Evolutionary conservation across 179 eudicot species (phyloP).

Genomic region (Carnegiea gigantea): DNA sequence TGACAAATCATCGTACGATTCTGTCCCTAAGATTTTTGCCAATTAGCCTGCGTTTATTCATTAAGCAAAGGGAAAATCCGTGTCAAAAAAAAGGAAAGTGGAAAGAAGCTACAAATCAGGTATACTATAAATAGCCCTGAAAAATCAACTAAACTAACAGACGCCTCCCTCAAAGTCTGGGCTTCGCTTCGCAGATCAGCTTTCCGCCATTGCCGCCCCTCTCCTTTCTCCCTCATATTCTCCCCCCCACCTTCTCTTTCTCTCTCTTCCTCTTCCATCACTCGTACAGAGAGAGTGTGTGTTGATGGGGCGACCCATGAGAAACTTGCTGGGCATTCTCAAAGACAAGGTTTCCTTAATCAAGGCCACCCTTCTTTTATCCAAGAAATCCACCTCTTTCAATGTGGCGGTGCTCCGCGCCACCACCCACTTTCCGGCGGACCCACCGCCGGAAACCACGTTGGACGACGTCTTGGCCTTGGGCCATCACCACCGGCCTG

Average conservation of each 20-base stretch:
- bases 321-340: slow-evolving; percentile 33
- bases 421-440: slow-evolving; percentile 49
- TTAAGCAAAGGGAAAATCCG: neutral
- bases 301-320: slow-evolving; percentile 17
- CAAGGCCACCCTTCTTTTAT: slow-evolving; percentile 41
- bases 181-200: neutral
- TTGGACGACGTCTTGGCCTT: slow-evolving; percentile 40
- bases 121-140: neutral
- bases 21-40: neutral
- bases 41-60: neutral
- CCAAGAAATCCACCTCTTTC: slow-evolving; percentile 32
- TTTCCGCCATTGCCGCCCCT: slow-evolving; percentile 1
- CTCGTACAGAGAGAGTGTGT: neutral
- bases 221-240: neutral
- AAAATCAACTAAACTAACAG: slow-evolving; percentile 2
- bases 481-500: slow-evolving; percentile 28
- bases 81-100: neutral
- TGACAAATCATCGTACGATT: neutral
- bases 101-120: neutral
- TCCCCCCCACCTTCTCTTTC: neutral
- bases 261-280: neutral
- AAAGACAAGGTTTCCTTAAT: slow-evolving; percentile 58
- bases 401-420: slow-evolving; percentile 55
- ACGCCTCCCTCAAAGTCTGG: neutral
- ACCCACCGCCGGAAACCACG: slow-evolving; percentile 40